Base-by-base conservation (phyloP, 1,284 basidiomycete genomes). In the Tylopilus sp. region DNA sequence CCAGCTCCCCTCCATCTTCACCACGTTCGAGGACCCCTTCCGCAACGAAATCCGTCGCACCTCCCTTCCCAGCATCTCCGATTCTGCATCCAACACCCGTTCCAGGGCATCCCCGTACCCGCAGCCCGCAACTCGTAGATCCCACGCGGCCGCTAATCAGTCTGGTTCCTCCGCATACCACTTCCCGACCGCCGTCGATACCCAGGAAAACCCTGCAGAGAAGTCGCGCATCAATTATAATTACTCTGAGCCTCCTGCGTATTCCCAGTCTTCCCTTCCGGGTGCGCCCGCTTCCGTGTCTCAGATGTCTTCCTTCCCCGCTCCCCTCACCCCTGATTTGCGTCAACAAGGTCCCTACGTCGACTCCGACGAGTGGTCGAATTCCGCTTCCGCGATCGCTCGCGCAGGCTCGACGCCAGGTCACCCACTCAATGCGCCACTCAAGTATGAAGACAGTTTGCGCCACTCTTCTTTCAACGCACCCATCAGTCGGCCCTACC, bases 1-100 rank as follows among this genome's bases (percentile, higher is more conserved):
- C 47, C 82, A 84, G 67, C 74, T 87, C 8, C 85, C 85, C 4
- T 85, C 84, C 55, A 82, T 87, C 57, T 84, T 82, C 55, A 76
- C 79, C 30, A 74, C 81, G 21, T 82, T 87, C 57, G 79, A 81
- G 61, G 84, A 84, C 61, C 72, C 72, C 30, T 79, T 77, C 57
- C 76, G 74, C 49, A 68, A 68, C 59, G 82, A 84, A 43, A 65
- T 67, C 49, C 79, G 84, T 44, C 79, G 85, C 42, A 71, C 81
- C 6, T 85, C 85, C 8, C 72, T 87, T 25, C 83, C 85, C 40
- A 72, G 84, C 45, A 67, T 73, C 60, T 73, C 79, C 33, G 81
- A 83, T 49, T 63, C 74, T 54, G 62, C 73, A 53, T 58, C 75
- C 56, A 70, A 64, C 50, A 58, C 57, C 52, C 66, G 65, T 35